phyloP scores from a whole-genome alignment of 2,329 filamentous ascomycete genomes.

The Magnaporthiopsis rhizophila region DNA sequence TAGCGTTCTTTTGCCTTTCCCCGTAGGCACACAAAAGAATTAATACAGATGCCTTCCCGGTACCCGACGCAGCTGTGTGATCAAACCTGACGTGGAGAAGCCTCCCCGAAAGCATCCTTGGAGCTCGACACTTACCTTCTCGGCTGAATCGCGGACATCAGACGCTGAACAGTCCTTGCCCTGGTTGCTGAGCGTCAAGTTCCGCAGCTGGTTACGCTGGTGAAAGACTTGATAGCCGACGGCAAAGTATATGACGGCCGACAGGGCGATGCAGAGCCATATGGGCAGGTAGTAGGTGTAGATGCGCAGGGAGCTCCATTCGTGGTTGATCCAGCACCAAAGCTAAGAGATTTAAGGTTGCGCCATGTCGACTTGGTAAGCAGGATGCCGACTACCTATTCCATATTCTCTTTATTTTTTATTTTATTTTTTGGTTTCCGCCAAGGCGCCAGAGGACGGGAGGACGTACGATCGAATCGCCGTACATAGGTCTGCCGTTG shows the following conservation, averaged over 20 bases:
- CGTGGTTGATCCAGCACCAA: constrained; percentile 53
- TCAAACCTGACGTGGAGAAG: neutral
- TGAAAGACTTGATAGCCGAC: constrained; percentile 54
- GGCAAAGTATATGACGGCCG: constrained; percentile 45
- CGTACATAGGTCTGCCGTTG: constrained; percentile 37
- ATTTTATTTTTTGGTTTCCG: neutral
- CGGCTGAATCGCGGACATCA: constrained; percentile 20
- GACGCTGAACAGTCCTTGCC: constrained; percentile 22
- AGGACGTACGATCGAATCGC: constrained; percentile 45
- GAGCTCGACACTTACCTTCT: constrained; percentile 23
- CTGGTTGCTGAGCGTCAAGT: constrained; percentile 41
- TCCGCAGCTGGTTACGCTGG: constrained; percentile 45
- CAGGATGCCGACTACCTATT: neutral
- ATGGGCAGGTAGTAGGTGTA: constrained; percentile 55
- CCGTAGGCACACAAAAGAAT: neutral
- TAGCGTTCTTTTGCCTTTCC: neutral
- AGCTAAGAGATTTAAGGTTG: constrained; percentile 29
- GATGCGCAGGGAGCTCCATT: constrained; percentile 49
- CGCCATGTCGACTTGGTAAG: neutral
- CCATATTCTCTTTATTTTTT: too few relatives aligned
- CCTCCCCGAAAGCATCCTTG: neutral
- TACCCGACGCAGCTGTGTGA: too few relatives aligned
- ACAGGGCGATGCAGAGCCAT: constrained; percentile 50
- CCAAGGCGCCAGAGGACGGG: neutral
- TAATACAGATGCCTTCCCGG: too few relatives aligned